Percentiles rank a stretch among this genome's conserved stretches.
Conservation (phyloP, 23 red algal genomes). For the Agarophyton chilense region DNA sequence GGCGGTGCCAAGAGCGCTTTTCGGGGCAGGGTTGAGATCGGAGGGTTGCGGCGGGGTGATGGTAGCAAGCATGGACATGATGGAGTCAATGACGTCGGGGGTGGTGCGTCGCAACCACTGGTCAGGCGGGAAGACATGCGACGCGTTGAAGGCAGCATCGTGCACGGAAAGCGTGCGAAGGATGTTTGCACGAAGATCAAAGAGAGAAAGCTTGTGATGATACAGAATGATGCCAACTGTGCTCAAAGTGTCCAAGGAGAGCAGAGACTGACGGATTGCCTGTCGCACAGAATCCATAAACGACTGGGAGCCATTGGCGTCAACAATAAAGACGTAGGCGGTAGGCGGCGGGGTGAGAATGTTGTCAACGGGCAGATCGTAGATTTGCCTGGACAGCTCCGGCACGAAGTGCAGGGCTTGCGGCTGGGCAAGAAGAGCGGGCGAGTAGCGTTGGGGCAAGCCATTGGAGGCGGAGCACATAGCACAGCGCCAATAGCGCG, state of each 20-base stretch:
- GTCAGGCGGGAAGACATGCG: conserved; percentile 45
- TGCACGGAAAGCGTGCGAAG: conserved; percentile 18
- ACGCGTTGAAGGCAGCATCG: conserved; percentile 18
- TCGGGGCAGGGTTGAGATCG: not conserved
- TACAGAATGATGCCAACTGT: conserved; percentile 52
- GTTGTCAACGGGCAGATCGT: conserved; percentile 55
- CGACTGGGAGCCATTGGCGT: conserved; percentile 38
- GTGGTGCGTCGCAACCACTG: conserved; percentile 47
- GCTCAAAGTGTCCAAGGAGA: conserved; percentile 22
- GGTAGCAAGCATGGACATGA: conserved; percentile 19
- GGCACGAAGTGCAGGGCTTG: conserved; percentile 46
- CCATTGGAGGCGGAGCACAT: conserved; percentile 17
- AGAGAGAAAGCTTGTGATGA: conserved; percentile 23
- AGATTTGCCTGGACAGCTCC: conserved; percentile 46
- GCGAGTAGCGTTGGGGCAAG: conserved; percentile 40
- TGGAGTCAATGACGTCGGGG: not conserved
- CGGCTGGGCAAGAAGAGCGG: not conserved
- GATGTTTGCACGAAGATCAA: conserved; percentile 32
- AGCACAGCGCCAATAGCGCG: conserved; percentile 47
- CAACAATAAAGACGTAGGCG: conserved; percentile 56
- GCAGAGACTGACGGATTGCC: conserved; percentile 35
- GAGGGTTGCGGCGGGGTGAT: not conserved
- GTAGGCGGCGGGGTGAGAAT: conserved; percentile 18
- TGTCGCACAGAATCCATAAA: conserved; percentile 43
- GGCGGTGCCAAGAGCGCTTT: conserved; percentile 32